phyloP scores from a whole-genome alignment of 352 stramenopile species.

The Pythium insidiosum region DNA sequence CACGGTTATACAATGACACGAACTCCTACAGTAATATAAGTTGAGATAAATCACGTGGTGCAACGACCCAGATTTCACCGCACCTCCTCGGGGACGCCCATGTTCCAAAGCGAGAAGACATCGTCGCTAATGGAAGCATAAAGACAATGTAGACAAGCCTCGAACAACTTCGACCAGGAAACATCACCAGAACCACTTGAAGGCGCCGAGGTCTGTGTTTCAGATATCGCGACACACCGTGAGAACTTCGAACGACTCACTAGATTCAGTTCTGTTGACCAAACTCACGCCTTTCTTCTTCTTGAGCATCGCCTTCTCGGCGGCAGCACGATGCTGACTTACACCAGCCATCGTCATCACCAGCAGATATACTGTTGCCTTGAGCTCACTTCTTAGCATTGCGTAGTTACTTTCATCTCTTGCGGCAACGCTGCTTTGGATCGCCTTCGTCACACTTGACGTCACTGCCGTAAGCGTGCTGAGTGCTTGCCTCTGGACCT shows the following conservation, averaged over 20 bases:
- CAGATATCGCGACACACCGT: constrained; percentile 4
- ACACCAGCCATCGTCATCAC: constrained; percentile 46
- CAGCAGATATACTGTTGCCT: constrained; percentile 65
- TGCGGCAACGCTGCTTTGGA: constrained; percentile 17
- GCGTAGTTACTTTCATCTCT: constrained; percentile 15
- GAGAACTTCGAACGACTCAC: too few species aligned
- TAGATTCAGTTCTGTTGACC: too few species aligned
- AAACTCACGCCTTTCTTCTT: too few species aligned
- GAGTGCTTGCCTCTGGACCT: constrained; percentile 53
- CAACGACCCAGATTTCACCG: background rate
- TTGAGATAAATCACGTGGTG: background rate
- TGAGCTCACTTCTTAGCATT: constrained; percentile 38
- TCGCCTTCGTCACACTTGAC: constrained; percentile 44
- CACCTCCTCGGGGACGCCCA: constrained; percentile 75
- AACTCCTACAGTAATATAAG: constrained; percentile 39
- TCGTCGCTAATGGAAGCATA: constrained; percentile 50
- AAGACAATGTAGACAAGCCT: constrained; percentile 46
- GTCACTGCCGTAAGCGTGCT: constrained; percentile 56
- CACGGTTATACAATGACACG: constrained; percentile 60
- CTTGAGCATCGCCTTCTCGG: constrained; percentile 56
- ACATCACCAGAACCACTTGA: too few species aligned
- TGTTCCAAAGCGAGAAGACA: constrained; percentile 68
- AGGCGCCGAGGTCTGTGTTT: constrained; percentile 23
- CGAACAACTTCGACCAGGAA: constrained; percentile 63
- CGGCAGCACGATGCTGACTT: constrained; percentile 36